Evolutionary conservation across 495 filamentous ascomycete species (phyloP).

Genomic region (Hypoxylon subgilvum): DNA sequence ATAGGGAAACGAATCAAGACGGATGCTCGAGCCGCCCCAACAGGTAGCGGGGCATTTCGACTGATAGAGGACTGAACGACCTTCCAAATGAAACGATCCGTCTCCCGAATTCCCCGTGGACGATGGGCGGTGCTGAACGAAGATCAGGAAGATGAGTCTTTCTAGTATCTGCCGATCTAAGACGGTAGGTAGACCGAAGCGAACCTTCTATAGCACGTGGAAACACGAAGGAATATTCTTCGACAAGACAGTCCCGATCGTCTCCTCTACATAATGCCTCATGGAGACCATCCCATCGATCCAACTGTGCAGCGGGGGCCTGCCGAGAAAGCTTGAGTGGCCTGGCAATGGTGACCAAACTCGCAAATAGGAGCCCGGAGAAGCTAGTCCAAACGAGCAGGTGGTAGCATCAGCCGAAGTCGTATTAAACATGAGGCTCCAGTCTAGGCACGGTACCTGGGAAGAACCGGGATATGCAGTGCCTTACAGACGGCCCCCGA

Average conservation of each 20-base stretch:
- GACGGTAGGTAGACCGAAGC: conserved; percentile 2
- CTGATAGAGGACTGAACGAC: conserved; percentile 2
- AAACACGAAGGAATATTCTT: background rate
- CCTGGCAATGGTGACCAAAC: conserved; percentile 3
- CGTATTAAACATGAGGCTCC: conserved; percentile 34
- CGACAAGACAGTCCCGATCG: background rate
- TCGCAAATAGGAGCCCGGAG: conserved; percentile 10
- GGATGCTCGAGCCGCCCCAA: background rate
- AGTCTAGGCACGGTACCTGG: conserved; percentile 14
- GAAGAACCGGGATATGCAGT: conserved; percentile 20
- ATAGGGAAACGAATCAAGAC: conserved; percentile 8
- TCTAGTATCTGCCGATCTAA: conserved; percentile 28
- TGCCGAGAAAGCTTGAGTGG: conserved; percentile 17
- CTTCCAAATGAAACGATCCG: conserved; percentile 4
- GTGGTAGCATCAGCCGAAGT: conserved; percentile 28
- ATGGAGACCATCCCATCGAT: background rate
- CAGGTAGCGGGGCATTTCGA: background rate
- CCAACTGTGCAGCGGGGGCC: conserved; percentile 1
- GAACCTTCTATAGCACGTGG: background rate
- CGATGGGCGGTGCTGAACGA: conserved; percentile 16
- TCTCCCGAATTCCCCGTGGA: background rate
- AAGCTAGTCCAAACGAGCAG: conserved; percentile 30
- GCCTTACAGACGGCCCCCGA: conserved; percentile 16
- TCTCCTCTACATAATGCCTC: background rate
- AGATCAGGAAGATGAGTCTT: conserved; percentile 9